These are phyloP conservation scores for Dactylellina sp. DNA, from an alignment of 2,329 filamentous ascomycete species.

Conservation along the genomic window DNA sequence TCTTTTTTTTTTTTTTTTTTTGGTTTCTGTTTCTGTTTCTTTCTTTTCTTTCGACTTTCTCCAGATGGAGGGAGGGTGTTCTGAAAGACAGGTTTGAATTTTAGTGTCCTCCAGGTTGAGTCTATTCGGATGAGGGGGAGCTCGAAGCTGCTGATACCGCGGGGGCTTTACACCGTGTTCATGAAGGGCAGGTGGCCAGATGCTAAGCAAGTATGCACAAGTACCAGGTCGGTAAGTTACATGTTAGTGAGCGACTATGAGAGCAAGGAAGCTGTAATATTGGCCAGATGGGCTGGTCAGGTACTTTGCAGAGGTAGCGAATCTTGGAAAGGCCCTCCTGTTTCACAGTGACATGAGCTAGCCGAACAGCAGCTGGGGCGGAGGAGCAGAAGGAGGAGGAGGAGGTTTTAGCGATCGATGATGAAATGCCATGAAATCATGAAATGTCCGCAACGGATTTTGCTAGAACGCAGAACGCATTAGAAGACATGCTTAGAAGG, in stretches of 20 bases:
- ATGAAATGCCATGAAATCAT: slow-evolving; percentile 32
- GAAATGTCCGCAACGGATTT: too few relatives aligned
- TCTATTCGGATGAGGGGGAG: slow-evolving; percentile 15
- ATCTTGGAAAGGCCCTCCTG: slow-evolving; percentile 6
- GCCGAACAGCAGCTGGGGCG: slow-evolving; percentile 18
- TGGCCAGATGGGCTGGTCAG: too few relatives aligned
- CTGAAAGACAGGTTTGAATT: slow-evolving; percentile 12
- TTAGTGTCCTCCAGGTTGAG: not conserved
- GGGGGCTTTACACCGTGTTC: not conserved
- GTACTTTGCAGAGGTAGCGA: not conserved
- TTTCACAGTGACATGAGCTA: slow-evolving; percentile 21
- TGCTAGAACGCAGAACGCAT: too few relatives aligned
- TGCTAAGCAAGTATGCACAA: too few relatives aligned
- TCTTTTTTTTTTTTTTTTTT: not conserved
- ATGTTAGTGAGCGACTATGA: too few relatives aligned
- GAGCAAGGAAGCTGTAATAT: too few relatives aligned
- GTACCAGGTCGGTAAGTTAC: too few relatives aligned
- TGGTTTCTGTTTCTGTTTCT: not conserved
- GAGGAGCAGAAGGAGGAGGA: too few relatives aligned
- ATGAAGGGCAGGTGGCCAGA: slow-evolving; percentile 28
- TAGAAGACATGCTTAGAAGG: too few relatives aligned
- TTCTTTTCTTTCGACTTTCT: slow-evolving; percentile 1
- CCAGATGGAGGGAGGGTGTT: not conserved
- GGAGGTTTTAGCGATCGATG: slow-evolving; percentile 31
- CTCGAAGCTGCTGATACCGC: slow-evolving; percentile 1